These are phyloP conservation scores for Parachaetomium inaequale DNA, from an alignment of 495 filamentous ascomycete species.

Conservation along the genomic window DNA sequence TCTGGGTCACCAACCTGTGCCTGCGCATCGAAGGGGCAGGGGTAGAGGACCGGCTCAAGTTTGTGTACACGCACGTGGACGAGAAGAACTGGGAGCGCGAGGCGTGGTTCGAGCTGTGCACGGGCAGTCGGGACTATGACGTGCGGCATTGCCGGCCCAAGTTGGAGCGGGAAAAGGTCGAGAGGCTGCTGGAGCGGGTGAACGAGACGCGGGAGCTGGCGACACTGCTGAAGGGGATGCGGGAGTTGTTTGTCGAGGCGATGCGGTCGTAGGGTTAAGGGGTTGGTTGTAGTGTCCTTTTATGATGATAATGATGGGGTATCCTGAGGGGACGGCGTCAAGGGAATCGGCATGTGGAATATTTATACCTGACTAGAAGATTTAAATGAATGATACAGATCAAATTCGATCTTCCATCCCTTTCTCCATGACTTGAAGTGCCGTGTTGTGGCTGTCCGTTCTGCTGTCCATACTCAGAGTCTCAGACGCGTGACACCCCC, in stretches of 20 bases:
- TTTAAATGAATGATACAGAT: no score
- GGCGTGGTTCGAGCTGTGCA: constrained; percentile 89
- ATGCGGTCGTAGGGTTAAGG: constrained; percentile 42
- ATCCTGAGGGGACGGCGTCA: not conserved
- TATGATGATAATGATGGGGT: not conserved
- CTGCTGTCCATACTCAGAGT: no score
- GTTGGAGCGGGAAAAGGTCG: constrained; percentile 67
- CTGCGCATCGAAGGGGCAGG: constrained; percentile 88
- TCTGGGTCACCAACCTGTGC: constrained; percentile 90
- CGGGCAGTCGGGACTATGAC: constrained; percentile 75
- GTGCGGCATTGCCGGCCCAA: constrained; percentile 76
- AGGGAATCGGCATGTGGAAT: no score
- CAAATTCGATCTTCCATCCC: no score
- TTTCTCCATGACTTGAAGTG: no score
- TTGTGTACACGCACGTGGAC: constrained; percentile 83
- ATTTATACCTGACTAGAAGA: no score
- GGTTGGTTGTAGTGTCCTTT: not conserved
- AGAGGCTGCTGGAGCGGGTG: constrained; percentile 65
- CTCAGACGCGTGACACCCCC: constrained; percentile 5
- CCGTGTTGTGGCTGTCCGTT: no score
- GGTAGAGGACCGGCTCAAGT: constrained; percentile 77
- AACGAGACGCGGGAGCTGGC: constrained; percentile 84
- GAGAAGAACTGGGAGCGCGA: constrained; percentile 87
- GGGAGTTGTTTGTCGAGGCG: constrained; percentile 70
- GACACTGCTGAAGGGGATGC: constrained; percentile 84